Evolutionary conservation across 352 stramenopile species (phyloP).

Genomic region (Pseudoperonospora humuli): DNA sequence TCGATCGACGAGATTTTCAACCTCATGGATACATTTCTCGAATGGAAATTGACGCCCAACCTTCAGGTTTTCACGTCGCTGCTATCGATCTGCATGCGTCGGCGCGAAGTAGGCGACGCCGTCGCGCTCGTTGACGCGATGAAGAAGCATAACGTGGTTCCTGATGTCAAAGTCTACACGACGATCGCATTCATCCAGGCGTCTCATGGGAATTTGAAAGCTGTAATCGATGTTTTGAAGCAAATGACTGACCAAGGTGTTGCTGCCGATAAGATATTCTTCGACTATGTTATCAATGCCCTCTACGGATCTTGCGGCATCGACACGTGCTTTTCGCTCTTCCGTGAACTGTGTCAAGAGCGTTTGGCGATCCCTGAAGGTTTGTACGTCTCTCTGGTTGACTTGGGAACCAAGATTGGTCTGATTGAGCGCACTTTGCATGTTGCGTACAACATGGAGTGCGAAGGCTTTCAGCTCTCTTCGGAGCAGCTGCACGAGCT

Average conservation of each 20-base stretch:
- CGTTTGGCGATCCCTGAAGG: conserved; percentile 41
- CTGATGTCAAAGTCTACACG: conserved; percentile 60
- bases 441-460: conserved; percentile 81
- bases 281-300: conserved; percentile 52
- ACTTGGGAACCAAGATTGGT: conserved; percentile 45
- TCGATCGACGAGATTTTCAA: conserved; percentile 56
- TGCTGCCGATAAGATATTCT: conserved; percentile 45
- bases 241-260: conserved; percentile 36
- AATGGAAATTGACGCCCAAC: conserved; percentile 44
- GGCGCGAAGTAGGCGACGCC: conserved; percentile 46
- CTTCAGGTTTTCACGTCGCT: conserved; percentile 73
- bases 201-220: conserved; percentile 41
- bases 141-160: conserved; percentile 29
- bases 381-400: conserved; percentile 53
- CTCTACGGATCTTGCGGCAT: conserved; percentile 49
- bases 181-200: conserved; percentile 61
- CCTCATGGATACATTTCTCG: conserved; percentile 65
- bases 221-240: conserved; percentile 36
- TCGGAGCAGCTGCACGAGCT: conserved; percentile 43
- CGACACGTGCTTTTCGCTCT: conserved; percentile 65
- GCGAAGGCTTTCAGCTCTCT: conserved; percentile 52
- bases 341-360: conserved; percentile 38
- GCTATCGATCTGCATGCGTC: conserved; percentile 54
- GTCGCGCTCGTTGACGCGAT: conserved; percentile 49
- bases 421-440: conserved; percentile 65